Conservation (phyloP, 2,329 filamentous ascomycete genomes). For the Colletotrichum tropicale region DNA sequence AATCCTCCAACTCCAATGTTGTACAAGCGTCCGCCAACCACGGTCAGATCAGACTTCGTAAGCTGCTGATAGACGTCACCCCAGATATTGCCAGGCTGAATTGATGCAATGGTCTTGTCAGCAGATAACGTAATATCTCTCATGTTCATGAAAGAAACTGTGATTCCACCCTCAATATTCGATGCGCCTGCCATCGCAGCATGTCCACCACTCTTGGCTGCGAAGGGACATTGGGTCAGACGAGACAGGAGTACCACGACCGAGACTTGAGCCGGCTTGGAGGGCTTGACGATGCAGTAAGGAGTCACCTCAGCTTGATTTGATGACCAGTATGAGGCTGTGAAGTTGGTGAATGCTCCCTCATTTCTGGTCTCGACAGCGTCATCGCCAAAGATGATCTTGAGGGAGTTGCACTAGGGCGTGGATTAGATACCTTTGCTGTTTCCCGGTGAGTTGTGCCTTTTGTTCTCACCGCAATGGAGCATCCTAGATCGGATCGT, state of each 20-base stretch:
- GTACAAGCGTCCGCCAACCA: conserved; percentile 42
- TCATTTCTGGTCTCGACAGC: not conserved
- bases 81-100: conserved; percentile 47
- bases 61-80: conserved; percentile 37
- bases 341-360: conserved; percentile 3
- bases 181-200: conserved; percentile 17
- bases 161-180: conserved; percentile 6
- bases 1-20: conserved; percentile 46
- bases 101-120: conserved; percentile 31
- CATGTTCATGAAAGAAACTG: conserved; percentile 8
- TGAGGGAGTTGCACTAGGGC: conserved; percentile 4
- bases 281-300: conserved; percentile 38
- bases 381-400: not conserved
- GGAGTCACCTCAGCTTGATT: conserved; percentile 13
- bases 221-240: conserved; percentile 19
- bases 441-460: no score
- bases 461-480: not conserved
- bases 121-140: conserved; percentile 24
- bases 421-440: not conserved
- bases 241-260: conserved; percentile 31
- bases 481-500: not conserved
- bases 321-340: conserved; percentile 13
- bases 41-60: conserved; percentile 33
- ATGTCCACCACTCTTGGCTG: conserved; percentile 17
- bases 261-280: conserved; percentile 32